phyloP scores from a whole-genome alignment of 1,139 yeast genomes.

The Hyphopichia wangnamkhiaoensis region DNA sequence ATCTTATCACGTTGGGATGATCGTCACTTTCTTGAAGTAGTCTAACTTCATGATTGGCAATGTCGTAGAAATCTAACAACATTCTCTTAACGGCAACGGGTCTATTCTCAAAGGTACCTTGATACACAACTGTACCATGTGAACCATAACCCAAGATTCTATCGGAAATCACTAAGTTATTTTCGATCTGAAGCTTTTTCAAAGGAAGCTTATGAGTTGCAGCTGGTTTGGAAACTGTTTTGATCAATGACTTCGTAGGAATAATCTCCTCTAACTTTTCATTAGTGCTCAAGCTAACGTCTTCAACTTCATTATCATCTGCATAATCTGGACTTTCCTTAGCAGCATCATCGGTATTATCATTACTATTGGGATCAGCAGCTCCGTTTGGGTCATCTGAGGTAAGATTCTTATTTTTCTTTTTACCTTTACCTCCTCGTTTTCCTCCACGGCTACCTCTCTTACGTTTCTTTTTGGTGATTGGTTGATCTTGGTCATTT shows the following conservation, averaged over 20 bases:
- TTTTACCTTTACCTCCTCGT: slow-evolving; percentile 49
- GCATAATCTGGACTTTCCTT: slow-evolving; percentile 5
- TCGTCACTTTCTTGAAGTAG: slow-evolving; percentile 92
- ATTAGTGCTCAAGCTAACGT: slow-evolving; percentile 9
- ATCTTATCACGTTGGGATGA: slow-evolving; percentile 92
- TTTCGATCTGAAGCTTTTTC: slow-evolving; percentile 45
- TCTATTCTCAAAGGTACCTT: slow-evolving; percentile 86
- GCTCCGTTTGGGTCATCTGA: slow-evolving; percentile 6
- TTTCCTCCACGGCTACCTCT: slow-evolving; percentile 88
- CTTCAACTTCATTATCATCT: slow-evolving; percentile 15
- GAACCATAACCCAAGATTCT: slow-evolving; percentile 90
- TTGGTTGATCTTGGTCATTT: slow-evolving; percentile 10
- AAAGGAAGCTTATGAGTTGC: slow-evolving; percentile 15
- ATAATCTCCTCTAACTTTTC: slow-evolving; percentile 25
- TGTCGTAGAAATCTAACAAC: slow-evolving; percentile 89
- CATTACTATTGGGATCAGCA: slow-evolving; percentile 15
- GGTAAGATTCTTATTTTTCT: slow-evolving; percentile 24
- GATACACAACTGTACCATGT: slow-evolving; percentile 92
- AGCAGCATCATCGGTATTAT: slow-evolving; percentile 3
- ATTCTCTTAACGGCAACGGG: slow-evolving; percentile 96
- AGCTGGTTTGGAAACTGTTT: slow-evolving; percentile 16
- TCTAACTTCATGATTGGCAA: slow-evolving; percentile 93
- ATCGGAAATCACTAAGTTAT: slow-evolving; percentile 66
- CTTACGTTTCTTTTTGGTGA: slow-evolving; percentile 56
- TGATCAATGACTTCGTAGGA: slow-evolving; percentile 30